A percentile compares a stretch with the other conserved stretches of the same genome.
Conservation (phyloP, 2,329 filamentous ascomycete species). For the Tothia fuscella region DNA sequence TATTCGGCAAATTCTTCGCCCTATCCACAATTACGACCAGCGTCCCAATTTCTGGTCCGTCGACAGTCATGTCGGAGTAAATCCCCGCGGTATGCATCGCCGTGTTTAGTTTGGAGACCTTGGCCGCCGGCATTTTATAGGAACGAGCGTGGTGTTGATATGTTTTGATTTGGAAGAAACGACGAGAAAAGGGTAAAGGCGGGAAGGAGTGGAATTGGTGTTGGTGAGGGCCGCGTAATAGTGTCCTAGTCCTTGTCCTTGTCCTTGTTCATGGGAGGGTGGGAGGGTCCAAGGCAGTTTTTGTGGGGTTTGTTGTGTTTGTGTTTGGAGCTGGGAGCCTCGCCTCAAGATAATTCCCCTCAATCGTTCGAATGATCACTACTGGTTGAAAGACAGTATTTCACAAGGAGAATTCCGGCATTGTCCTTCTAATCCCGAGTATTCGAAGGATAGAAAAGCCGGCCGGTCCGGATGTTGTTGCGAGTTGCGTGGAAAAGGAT, state of each 20-base stretch:
- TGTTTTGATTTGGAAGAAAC: too few relatives aligned
- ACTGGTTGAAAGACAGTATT: too few relatives aligned
- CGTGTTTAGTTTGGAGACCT: slow-evolving; percentile 3
- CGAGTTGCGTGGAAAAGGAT: too few relatives aligned
- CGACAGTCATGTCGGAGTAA: slow-evolving; percentile 84
- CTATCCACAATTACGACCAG: slow-evolving; percentile 85
- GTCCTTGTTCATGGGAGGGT: not conserved
- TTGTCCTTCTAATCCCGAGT: too few relatives aligned
- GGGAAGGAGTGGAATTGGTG: not conserved
- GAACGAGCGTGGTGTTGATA: not conserved
- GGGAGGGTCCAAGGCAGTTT: not conserved
- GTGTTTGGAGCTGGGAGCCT: too few relatives aligned
- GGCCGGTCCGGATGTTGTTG: too few relatives aligned
- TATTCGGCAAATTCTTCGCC: slow-evolving; percentile 92
- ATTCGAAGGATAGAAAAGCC: too few relatives aligned
- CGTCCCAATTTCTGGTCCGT: slow-evolving; percentile 87
- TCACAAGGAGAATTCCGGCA: too few relatives aligned
- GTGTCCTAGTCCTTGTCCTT: not conserved
- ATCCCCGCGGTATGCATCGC: slow-evolving; percentile 73
- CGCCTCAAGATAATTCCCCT: too few relatives aligned
- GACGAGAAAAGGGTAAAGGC: too few relatives aligned
- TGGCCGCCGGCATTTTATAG: not conserved
- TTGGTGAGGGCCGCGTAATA: slow-evolving; percentile 4
- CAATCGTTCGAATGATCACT: too few relatives aligned
- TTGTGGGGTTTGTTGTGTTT: too few relatives aligned